Percentiles rank a stretch among this genome's conserved stretches.
Conservation (phyloP, 345 rosid species). For the Carallia brachiata region DNA sequence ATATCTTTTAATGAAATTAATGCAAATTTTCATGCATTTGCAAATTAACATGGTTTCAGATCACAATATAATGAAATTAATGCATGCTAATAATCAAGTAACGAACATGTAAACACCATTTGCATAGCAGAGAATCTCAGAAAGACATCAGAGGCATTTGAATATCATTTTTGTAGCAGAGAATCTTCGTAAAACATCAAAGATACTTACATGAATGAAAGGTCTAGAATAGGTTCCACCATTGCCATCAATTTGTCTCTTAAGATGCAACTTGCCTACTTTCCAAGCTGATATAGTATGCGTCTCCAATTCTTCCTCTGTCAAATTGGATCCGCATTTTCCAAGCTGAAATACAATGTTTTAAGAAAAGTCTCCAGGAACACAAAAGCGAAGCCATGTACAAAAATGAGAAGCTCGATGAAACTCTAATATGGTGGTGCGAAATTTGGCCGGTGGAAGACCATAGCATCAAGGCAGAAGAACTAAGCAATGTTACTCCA, state of each 20-base stretch:
- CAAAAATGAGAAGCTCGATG: not conserved
- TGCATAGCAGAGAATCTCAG: constrained; percentile 1
- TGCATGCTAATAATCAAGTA: not conserved
- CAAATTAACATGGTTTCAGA: too few relatives aligned
- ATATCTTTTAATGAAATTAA: not conserved
- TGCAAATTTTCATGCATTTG: too few relatives aligned
- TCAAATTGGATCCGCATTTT: constrained; percentile 74
- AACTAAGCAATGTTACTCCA: too few relatives aligned
- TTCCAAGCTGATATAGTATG: constrained; percentile 98
- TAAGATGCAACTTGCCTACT: constrained; percentile 71
- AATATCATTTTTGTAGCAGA: not conserved
- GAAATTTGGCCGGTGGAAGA: too few relatives aligned
- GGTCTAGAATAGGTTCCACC: constrained; percentile 47
- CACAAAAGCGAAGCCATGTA: not conserved
- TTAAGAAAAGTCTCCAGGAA: constrained; percentile 3
- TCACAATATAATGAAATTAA: too few relatives aligned
- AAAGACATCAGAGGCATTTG: too few relatives aligned
- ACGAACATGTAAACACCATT: not conserved
- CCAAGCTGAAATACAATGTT: constrained; percentile 54
- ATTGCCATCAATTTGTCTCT: constrained; percentile 65
- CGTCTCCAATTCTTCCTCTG: constrained; percentile 83
- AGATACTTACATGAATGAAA: constrained; percentile 57
- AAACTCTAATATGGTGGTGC: too few relatives aligned
- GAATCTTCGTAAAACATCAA: constrained; percentile 4
- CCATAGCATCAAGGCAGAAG: too few relatives aligned